Evolutionary conservation across 1,284 basidiomycete species (phyloP).

Genomic region (Tetrapyrgos nigripes): DNA sequence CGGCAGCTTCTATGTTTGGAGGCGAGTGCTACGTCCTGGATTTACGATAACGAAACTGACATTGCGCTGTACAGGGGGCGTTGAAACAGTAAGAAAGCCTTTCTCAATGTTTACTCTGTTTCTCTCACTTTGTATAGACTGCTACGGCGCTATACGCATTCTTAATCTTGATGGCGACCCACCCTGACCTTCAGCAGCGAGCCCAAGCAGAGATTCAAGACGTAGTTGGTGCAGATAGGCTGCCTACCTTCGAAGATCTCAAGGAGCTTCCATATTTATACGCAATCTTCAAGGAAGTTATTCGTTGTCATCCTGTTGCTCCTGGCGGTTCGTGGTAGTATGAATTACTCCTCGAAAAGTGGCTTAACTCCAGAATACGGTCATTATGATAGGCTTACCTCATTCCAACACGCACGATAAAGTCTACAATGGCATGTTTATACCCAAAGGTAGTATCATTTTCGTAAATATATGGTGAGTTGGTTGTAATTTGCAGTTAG

Average conservation of each 20-base stretch:
- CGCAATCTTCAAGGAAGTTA: conserved; percentile 45
- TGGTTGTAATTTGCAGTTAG: not conserved
- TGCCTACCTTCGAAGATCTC: conserved; percentile 47
- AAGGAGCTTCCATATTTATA: conserved; percentile 43
- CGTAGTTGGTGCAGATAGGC: conserved; percentile 40
- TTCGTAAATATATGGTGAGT: conserved; percentile 45
- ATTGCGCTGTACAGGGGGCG: conserved; percentile 18
- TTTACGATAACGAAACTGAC: too few species aligned
- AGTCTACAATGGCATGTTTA: conserved; percentile 35
- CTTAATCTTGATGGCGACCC: conserved; percentile 42
- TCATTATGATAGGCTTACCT: conserved; percentile 14
- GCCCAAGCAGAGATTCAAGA: conserved; percentile 47
- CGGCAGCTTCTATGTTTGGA: conserved; percentile 24
- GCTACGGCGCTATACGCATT: conserved; percentile 26
- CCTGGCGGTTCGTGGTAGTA: conserved; percentile 26
- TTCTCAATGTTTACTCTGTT: too few species aligned
- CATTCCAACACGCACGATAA: conserved; percentile 30
- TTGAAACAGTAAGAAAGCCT: conserved; percentile 26
- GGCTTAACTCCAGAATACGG: too few species aligned
- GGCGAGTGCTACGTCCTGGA: too few species aligned
- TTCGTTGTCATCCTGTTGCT: conserved; percentile 39
- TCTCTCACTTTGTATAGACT: too few species aligned
- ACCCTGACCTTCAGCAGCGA: conserved; percentile 42
- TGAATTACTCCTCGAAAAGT: too few species aligned
- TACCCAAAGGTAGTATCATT: conserved; percentile 35